Evolutionary conservation across 1,139 yeast genomes (phyloP).

Genomic region (Magnusiomyces fungicola): DNA sequence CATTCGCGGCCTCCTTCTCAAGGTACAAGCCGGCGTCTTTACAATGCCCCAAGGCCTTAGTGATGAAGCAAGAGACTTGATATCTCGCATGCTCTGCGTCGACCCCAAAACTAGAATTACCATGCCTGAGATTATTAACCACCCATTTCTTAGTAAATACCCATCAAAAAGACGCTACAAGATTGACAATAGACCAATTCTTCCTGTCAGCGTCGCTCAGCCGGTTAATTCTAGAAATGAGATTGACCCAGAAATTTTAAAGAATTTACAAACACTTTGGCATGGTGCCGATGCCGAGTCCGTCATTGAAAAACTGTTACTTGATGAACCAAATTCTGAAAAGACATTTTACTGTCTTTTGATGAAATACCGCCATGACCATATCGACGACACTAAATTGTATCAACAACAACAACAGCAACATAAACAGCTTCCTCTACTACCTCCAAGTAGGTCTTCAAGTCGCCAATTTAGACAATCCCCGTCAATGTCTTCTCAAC

Average conservation of each 20-base stretch:
- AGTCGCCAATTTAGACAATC: no score
- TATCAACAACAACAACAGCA: neutral
- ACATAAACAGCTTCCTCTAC: neutral
- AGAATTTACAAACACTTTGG: slow-evolving; percentile 81
- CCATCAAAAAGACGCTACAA: slow-evolving; percentile 32
- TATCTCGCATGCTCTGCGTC: slow-evolving; percentile 71
- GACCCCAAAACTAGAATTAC: slow-evolving; percentile 73
- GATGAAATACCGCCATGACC: slow-evolving; percentile 78
- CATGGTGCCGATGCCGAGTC: slow-evolving; percentile 70
- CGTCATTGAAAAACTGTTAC: slow-evolving; percentile 52
- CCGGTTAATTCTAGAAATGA: slow-evolving; percentile 48
- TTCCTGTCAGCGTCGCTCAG: slow-evolving; percentile 19
- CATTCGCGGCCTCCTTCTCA: slow-evolving; percentile 72
- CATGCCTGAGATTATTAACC: slow-evolving; percentile 63
- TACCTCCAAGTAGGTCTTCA: neutral
- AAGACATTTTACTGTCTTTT: slow-evolving; percentile 83
- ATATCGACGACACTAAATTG: slow-evolving; percentile 28
- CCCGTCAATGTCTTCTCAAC: no score
- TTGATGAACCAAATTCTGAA: slow-evolving; percentile 64
- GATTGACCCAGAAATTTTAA: slow-evolving; percentile 75
- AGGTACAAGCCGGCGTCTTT: slow-evolving; percentile 86
- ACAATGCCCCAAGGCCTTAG: slow-evolving; percentile 76
- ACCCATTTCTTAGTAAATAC: slow-evolving; percentile 75
- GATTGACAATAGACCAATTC: slow-evolving; percentile 1
- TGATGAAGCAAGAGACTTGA: slow-evolving; percentile 78